Conservation (phyloP, 2,329 filamentous ascomycete species). For the Malbranchea zuffiana region DNA sequence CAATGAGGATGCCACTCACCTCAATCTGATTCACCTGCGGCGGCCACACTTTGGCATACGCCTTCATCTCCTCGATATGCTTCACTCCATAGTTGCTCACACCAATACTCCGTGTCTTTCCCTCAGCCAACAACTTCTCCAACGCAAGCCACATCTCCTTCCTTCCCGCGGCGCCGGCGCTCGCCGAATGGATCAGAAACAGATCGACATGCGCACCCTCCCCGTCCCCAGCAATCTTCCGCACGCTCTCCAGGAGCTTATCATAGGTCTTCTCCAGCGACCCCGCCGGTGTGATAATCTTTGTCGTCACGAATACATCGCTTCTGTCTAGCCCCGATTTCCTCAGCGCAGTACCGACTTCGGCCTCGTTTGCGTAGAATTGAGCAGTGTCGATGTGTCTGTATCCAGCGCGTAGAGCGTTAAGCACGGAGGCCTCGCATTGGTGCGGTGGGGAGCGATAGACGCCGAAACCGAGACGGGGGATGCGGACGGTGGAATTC, state of each 20-base stretch:
- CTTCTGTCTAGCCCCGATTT: slow-evolving; percentile 42
- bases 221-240: slow-evolving; percentile 45
- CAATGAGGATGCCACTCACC: slow-evolving; percentile 35
- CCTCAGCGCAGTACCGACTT: slow-evolving; percentile 55
- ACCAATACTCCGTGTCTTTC: slow-evolving; percentile 54
- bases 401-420: slow-evolving; percentile 42
- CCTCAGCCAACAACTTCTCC: slow-evolving; percentile 50
- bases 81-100: slow-evolving; percentile 61
- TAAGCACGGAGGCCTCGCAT: slow-evolving; percentile 48
- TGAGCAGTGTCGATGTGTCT: slow-evolving; percentile 49
- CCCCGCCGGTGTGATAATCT: slow-evolving; percentile 48
- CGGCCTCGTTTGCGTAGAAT: slow-evolving; percentile 57
- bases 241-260: slow-evolving; percentile 50
- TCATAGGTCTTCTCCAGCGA: slow-evolving; percentile 50
- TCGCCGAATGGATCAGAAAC: slow-evolving; percentile 58
- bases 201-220: slow-evolving; percentile 57
- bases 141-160: slow-evolving; percentile 56
- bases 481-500: slow-evolving; percentile 45
- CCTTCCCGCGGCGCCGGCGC: slow-evolving; percentile 43
- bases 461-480: slow-evolving; percentile 60
- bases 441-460: slow-evolving; percentile 48
- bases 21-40: slow-evolving; percentile 66
- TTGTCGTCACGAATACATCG: slow-evolving; percentile 53
- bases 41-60: slow-evolving; percentile 54
- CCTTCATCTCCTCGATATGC: slow-evolving; percentile 58